Base-by-base conservation (phyloP, 805 yeast genomes). In the Pichia californica region DNA sequence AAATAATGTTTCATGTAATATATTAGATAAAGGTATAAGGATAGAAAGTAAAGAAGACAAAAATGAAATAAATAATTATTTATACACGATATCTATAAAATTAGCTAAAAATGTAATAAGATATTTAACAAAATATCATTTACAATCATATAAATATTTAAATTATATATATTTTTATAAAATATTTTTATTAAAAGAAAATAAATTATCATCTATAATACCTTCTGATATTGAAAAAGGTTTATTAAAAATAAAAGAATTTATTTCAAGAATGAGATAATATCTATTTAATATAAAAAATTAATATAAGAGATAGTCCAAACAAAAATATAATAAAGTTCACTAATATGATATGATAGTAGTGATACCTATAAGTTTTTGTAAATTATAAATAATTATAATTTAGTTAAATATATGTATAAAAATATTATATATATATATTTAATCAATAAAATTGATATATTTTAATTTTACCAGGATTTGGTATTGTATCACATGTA, bases 401-500 rank as follows among this genome's bases (percentile, higher is more conserved):
- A 31, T 31, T 13, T 31, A 31, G 18, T 13, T 31, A 31, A 31
- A 31, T 31, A 31, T 31, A 31, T 31, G 16, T 31, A 31, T 14
- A 31, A 6, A 31, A 9, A 31, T 16, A 13, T 14, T 4, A 9
- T 10, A 27, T 10, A 27, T 27, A 31, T 31, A 31, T 31, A 31
- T 31, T 31, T 31, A 31, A 19, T 16, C 14, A 31, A 31, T 31
- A 31, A 19, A 31, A 13, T 31, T 31, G 34, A 34, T 34, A 34
- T 34, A 34, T 34, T 13, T 34, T 34, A 34, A 34, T 34, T n/a
- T 19, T 34, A 34, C 37, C 37, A 34, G 37, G 37, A 34, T 34
- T 34, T 39, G 38, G 35, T 29, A 19, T 41, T 21, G 38, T 40
- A 34, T 40, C 43, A 5, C 43, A 40, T 40, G 35, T 40, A 25